Base-by-base conservation (phyloP, 176 grass and related monocot species). In the Coix lacrymajobi region DNA sequence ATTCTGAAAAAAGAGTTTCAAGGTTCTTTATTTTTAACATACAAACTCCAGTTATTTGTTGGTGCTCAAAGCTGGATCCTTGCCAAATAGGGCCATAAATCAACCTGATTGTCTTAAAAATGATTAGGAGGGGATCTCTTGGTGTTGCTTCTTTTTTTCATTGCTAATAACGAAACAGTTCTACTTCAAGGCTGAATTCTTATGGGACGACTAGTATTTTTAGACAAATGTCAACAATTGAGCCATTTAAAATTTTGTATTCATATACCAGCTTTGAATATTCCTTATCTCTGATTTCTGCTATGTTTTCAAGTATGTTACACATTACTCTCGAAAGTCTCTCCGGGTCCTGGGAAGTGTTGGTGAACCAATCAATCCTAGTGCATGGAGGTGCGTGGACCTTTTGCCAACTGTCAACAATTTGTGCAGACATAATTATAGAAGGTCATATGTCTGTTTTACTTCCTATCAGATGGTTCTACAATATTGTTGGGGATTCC, bases 311-410 rank as follows among this genome's bases (percentile, higher is more conserved):
- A 84, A 99, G 93, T 93, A 90, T 88, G 95, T 97, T 68, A 97
- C 83, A 78, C 81, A 52, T 38, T 89, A 91, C 77, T 87, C 90
- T 40, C 92, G 92, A 33, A 94, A 97, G 89, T 97, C 95, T 87
- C 89, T 97, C 24, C 92, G 95, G 79, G 90, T 97, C 69, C 73
- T 97, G 22, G 95, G 95, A 66, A 97, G 95, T 66, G 95, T 94
- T 76, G 95, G 95, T 58, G 95, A 97, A 83, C 95, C 95, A 72
- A 97, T 97, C 72, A 97, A 97, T 92, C 95, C 95, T 73, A 97
- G 90, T 87, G 92, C 95, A 85, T 97, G 95, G 95, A 97, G 95
- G 95, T 97, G 72, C 4, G 22, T 83, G 17, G 25, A 48, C n/a
- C 45, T 73, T 72, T 76, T 85, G 68, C 62, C 34, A 60, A 45